Percentiles rank a stretch among this genome's conserved stretches.
Evolutionary conservation across 202 grass and related monocot genomes (phyloP).

Genomic region (Hordeum pubiflorum): DNA sequence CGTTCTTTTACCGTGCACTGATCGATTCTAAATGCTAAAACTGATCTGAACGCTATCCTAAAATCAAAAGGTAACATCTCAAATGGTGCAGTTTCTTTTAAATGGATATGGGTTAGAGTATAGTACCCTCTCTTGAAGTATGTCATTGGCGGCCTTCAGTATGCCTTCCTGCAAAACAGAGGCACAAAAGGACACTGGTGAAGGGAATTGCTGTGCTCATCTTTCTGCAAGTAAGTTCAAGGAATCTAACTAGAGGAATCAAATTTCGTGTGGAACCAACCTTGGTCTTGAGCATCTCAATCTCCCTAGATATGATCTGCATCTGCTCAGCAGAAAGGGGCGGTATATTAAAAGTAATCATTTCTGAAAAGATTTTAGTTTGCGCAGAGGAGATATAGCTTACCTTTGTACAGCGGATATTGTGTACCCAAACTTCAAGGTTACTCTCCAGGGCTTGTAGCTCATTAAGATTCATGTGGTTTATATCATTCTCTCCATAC

Average conservation of each 20-base stretch:
- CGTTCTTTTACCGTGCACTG: neutral
- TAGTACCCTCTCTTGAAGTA: constrained; percentile 77
- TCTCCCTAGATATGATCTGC: constrained; percentile 68
- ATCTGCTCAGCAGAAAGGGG: constrained; percentile 45
- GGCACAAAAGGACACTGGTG: neutral
- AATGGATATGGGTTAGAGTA: neutral
- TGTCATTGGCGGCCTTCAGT: constrained; percentile 55
- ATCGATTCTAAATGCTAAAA: neutral
- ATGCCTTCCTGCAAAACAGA: constrained; percentile 58
- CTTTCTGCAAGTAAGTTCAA: neutral
- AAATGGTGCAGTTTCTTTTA: neutral
- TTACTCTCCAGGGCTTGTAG: constrained; percentile 70
- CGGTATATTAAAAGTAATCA: neutral
- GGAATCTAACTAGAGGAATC: neutral
- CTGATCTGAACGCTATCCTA: neutral
- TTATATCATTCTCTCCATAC: constrained; percentile 38
- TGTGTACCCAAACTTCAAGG: constrained; percentile 59
- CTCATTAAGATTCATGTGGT: constrained; percentile 64
- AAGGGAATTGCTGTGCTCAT: neutral
- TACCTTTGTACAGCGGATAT: constrained; percentile 53
- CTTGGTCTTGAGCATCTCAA: constrained; percentile 72
- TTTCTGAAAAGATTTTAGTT: neutral
- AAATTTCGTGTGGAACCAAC: constrained; percentile 26
- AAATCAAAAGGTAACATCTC: neutral
- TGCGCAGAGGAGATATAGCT: neutral